A percentile compares a stretch with the other conserved stretches of the same genome.
Conservation (phyloP, 495 filamentous ascomycete species). For the Penicillium egyptiacum region DNA sequence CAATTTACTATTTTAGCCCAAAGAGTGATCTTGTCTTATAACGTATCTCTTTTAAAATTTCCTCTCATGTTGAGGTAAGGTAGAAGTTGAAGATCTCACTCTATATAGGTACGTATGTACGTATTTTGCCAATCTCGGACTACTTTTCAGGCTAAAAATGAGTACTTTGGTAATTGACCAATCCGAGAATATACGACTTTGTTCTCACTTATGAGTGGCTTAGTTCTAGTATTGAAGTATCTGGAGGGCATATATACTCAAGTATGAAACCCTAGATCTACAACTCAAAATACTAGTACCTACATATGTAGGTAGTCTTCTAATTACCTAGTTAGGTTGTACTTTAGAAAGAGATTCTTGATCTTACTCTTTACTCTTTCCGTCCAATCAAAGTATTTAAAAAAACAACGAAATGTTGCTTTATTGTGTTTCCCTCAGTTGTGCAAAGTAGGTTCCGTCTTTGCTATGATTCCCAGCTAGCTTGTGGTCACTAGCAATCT, state of each 20-base stretch:
- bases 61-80: not conserved
- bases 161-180: not conserved
- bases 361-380: not conserved
- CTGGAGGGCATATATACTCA: too few relatives aligned
- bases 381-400: not conserved
- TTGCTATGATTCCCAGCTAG: not conserved
- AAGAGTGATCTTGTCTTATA: not conserved
- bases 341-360: not conserved
- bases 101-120: too few relatives aligned
- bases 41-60: not conserved
- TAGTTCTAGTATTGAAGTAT: not conserved
- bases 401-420: not conserved
- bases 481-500: not conserved
- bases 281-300: not conserved
- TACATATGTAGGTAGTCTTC: too few relatives aligned
- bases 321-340: not conserved
- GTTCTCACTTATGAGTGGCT: not conserved
- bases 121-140: not conserved
- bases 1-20: not conserved
- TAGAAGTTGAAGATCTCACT: not conserved
- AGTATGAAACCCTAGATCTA: not conserved
- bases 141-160: not conserved
- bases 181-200: not conserved
- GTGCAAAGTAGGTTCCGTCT: not conserved
- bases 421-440: not conserved